Base-by-base conservation (phyloP, 768 basidiomycete species). In the Serendipita sp. region DNA sequence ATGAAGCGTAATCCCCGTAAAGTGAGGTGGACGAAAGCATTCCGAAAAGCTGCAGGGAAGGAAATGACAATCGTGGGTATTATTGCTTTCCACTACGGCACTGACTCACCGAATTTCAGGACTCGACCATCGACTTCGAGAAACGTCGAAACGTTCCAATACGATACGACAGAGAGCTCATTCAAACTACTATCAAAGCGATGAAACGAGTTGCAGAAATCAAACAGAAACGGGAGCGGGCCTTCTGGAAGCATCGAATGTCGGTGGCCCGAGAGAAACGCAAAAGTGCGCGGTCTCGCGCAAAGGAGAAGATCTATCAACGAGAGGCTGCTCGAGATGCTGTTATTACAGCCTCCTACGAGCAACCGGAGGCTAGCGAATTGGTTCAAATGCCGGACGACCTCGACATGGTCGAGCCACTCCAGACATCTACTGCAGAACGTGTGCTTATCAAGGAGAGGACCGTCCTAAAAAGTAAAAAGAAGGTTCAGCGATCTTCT, bases 1-100 rank as follows among this genome's bases (percentile, higher is more conserved):
- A 97, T 98, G 96, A 98, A 98, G 79, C 88, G 96, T 45, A 99
- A 98, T 77, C 96, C 96, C 51, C 86, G 96, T 67, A 99, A 99
- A 76, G 94, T 99, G 44, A 81, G 91, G 70, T 99, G 96, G 96
- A 99, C 96, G 51, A 99, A 99, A 75, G 96, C 96, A 24, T 99
- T 99, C 81, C 83, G 96, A 68, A 95, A 92, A 75, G 93, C 96
- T 18, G 90, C 94, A 62, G 96, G 96, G 63, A 99, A 98, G 78
- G 96, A 99, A 78, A 99, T 99, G 96, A 94, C 90, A 3, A 88
- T 99, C 71, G 94, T 94, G 72, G 73, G 88, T 76, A 13, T 64
- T n/a, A 11, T 44, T 48, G 28, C 11, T 66, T 56, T 15, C 48
- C 24, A n/a, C 28, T 2, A 66, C 62, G n/a, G 64, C 65, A 34